Evolutionary conservation across 2,329 filamentous ascomycete genomes (phyloP).

Genomic region (Fusarium piperis): DNA sequence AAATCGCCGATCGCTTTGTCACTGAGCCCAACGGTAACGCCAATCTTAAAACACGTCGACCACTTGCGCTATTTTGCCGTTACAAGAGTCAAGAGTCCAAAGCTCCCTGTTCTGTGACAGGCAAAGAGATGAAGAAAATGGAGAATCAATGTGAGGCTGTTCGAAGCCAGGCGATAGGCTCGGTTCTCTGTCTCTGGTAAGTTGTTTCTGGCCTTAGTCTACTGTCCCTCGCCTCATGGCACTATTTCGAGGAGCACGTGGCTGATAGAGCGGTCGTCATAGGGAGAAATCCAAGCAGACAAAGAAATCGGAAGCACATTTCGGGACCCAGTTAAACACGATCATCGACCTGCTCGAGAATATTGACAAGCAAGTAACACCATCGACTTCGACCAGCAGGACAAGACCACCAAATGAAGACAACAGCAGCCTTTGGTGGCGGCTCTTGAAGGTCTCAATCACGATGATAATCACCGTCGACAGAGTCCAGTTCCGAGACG

Average conservation of each 20-base stretch:
- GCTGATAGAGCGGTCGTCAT: background rate
- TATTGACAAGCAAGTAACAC: background rate
- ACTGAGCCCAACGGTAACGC: background rate
- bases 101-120: no score
- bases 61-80: background rate
- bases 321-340: background rate
- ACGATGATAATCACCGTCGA: background rate
- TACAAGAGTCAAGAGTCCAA: no score
- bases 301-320: background rate
- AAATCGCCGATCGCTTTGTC: background rate
- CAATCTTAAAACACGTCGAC: background rate
- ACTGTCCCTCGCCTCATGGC: background rate
- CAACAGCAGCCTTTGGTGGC: background rate
- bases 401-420: background rate
- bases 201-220: background rate
- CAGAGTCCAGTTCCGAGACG: background rate
- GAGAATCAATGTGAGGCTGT: background rate
- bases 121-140: background rate
- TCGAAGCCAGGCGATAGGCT: background rate
- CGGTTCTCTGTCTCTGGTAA: background rate
- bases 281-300: background rate
- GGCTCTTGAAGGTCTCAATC: background rate
- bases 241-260: background rate
- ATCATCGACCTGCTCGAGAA: background rate
- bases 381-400: background rate